These are phyloP conservation scores for Pisolithus microcarpus DNA, from an alignment of 768 basidiomycete species.

Conservation along the genomic window DNA sequence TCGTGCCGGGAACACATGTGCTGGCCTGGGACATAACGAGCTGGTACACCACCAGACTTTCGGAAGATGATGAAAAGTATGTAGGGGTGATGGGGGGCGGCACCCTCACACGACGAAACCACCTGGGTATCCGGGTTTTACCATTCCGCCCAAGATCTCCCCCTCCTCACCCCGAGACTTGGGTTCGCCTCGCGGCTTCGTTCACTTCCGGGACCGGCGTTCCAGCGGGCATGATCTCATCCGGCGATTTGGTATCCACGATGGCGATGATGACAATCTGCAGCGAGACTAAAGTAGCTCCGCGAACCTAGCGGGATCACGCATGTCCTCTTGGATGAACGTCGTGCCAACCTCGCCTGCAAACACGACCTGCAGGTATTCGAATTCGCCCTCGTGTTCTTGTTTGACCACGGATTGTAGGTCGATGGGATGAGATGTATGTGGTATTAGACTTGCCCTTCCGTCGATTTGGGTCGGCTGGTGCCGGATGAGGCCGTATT, in stretches of 20 bases:
- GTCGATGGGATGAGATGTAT: conserved; percentile 32
- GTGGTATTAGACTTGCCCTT: not conserved
- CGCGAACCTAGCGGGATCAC: conserved; percentile 50
- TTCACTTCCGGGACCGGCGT: conserved; percentile 7
- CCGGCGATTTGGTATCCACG: conserved; percentile 14
- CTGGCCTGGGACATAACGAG: no score
- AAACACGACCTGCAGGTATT: conserved; percentile 57
- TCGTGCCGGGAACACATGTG: no score
- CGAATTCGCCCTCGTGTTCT: conserved; percentile 43
- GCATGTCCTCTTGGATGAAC: conserved; percentile 75
- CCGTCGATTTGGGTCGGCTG: conserved; percentile 4
- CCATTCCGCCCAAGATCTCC: conserved; percentile 60
- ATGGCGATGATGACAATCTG: conserved; percentile 69
- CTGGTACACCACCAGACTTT: no score
- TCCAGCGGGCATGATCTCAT: conserved; percentile 6
- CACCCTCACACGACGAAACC: conserved; percentile 62
- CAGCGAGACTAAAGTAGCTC: conserved; percentile 54
- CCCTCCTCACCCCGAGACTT: conserved; percentile 36
- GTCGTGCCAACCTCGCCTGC: conserved; percentile 70
- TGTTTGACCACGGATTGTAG: conserved; percentile 16
- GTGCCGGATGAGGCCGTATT: conserved; percentile 34
- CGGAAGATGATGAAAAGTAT: not conserved
- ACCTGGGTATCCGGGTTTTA: conserved; percentile 84
- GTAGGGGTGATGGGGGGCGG: not conserved
- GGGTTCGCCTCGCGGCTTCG: conserved; percentile 14